Evolutionary conservation across 768 basidiomycete genomes (phyloP), one percentile per base, ranked within the genome.

Genomic region (Mycena crocata): DNA sequence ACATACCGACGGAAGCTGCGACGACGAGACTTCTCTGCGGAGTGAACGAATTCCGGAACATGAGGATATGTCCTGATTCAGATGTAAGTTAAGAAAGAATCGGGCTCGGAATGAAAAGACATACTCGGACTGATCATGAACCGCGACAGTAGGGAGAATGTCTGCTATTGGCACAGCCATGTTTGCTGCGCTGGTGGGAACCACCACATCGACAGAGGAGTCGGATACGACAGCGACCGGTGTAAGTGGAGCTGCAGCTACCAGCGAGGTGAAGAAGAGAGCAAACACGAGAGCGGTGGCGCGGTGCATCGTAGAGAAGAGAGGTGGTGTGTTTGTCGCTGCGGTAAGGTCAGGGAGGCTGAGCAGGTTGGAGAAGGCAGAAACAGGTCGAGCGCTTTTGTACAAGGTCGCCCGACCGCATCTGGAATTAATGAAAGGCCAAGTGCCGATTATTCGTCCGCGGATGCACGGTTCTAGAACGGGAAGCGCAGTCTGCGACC

Each of bases 1-100:
- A 26, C 63, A 37, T 52, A 64, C 63, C 65, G 69, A 54, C 69
- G 69, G 52, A 70, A 70, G 46, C 61, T 70, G 57, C 69, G 69
- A 28, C 69, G 69, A 15, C 69, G 69, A 15, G 63, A 34, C 46
- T 70, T 70, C 56, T 70, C 68, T 19, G 63, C 49, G 28, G 64
- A 46, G 49, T 57, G 60, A n/a, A 54, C 31, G 40, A 50, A 46
- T 51, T 69, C 64, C 23, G 45, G 46, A 35, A n/a, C 46, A 54
- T 68, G 62, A 32, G 62, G 35, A 35, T 23, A 48, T 32, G 35
- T 44, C 52, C 64, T 66, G 58, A 34, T 34, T 24, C n/a, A 26
- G 26, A 66, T 61, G 51, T 66, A 32, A 68, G 62, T 32, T 19
- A 17, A 52, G 32, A 26, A 23, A 31, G 19, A 14, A 14, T 30